Percentiles rank a stretch among this genome's conserved stretches.
Evolutionary conservation across 2,329 filamentous ascomycete species (phyloP).

Genomic region (Raffaelea albimanens): DNA sequence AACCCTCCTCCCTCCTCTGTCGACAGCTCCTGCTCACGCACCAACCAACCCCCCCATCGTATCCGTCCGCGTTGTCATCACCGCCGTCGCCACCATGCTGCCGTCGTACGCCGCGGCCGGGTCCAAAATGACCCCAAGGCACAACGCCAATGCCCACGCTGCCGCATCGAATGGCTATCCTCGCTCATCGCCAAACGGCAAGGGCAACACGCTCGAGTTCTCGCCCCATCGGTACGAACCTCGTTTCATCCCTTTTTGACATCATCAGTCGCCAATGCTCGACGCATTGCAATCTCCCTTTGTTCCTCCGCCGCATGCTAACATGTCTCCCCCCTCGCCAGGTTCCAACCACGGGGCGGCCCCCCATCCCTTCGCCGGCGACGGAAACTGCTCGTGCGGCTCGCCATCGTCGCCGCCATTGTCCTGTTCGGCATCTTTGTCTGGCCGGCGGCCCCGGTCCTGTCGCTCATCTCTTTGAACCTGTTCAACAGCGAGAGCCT

Average conservation of each 20-base stretch:
- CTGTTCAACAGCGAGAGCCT: slow-evolving; percentile 55
- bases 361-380: slow-evolving; percentile 62
- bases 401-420: slow-evolving; percentile 49
- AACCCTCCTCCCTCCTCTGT: not conserved
- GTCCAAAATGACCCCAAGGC: slow-evolving; percentile 74
- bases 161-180: slow-evolving; percentile 66
- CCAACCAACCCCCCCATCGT: no score
- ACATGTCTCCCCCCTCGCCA: slow-evolving; percentile 27
- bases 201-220: slow-evolving; percentile 65
- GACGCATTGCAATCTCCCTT: no score
- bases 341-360: slow-evolving; percentile 77
- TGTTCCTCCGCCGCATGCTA: no score
- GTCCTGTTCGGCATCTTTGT: slow-evolving; percentile 66
- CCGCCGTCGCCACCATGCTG: slow-evolving; percentile 37
- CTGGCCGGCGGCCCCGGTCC: slow-evolving; percentile 56
- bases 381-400: slow-evolving; percentile 60
- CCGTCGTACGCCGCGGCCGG: slow-evolving; percentile 47
- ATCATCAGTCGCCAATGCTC: no score
- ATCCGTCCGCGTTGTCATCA: not conserved
- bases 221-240: slow-evolving; percentile 70
- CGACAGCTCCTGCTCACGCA: no score
- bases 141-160: slow-evolving; percentile 58
- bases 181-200: slow-evolving; percentile 29
- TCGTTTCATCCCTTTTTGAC: not conserved
- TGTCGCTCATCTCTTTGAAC: slow-evolving; percentile 57